These are phyloP conservation scores for Euphorbia pulcherrima DNA, from an alignment of 345 rosid genomes.

Conservation along the genomic window DNA sequence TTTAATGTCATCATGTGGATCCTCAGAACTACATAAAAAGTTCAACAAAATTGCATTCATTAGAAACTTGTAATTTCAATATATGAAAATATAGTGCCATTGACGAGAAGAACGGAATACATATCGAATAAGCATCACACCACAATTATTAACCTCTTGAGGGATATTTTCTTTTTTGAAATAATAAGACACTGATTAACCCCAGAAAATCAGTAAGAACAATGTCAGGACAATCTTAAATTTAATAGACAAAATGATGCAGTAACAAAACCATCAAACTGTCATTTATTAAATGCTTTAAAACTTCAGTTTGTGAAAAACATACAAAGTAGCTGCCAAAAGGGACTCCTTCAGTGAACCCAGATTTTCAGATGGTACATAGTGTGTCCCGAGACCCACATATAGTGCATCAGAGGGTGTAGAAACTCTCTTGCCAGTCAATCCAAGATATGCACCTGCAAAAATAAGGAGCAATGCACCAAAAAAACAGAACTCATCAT, in stretches of 20 bases:
- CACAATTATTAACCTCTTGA: not conserved
- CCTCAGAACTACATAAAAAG: slow-evolving; percentile 53
- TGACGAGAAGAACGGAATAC: not conserved
- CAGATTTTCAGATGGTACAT: slow-evolving; percentile 66
- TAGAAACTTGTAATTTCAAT: not conserved
- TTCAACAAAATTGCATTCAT: not conserved
- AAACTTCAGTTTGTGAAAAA: slow-evolving; percentile 8
- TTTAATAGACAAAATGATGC: slow-evolving; percentile 11
- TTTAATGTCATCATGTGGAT: slow-evolving; percentile 55
- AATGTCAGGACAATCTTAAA: slow-evolving; percentile 1
- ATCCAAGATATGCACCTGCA: slow-evolving; percentile 85
- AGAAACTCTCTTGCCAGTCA: slow-evolving; percentile 84
- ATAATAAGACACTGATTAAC: not conserved
- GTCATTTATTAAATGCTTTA: not conserved
- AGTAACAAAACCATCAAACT: not conserved
- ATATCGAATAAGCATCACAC: not conserved
- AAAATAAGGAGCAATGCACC: slow-evolving; percentile 6
- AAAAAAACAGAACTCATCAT: not conserved
- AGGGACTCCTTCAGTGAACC: slow-evolving; percentile 65
- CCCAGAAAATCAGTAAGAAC: not conserved
- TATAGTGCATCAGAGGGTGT: slow-evolving; percentile 83
- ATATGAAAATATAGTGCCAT: not conserved
- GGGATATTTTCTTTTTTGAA: not conserved
- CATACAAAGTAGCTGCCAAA: slow-evolving; percentile 58
- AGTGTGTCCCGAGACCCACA: slow-evolving; percentile 81